These are phyloP conservation scores for Sedum album DNA, from an alignment of 164 flowering plant genomes.

Conservation along the genomic window DNA sequence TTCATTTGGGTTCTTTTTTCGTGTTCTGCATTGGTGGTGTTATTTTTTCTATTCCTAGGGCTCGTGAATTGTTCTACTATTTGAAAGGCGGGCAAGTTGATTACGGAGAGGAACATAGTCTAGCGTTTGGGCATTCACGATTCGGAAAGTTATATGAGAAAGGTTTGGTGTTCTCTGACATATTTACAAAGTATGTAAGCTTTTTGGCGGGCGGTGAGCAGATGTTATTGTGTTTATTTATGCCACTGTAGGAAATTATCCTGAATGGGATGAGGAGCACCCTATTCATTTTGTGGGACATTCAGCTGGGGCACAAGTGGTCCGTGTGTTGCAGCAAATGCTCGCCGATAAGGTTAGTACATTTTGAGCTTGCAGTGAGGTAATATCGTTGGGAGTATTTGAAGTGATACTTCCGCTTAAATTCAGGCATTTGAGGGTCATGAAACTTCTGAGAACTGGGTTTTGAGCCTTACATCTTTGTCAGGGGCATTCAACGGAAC, in stretches of 20 bases:
- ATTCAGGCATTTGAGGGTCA: slow-evolving; percentile 74
- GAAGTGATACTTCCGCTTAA: background rate
- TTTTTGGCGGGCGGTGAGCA: too few species aligned
- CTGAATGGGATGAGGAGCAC: slow-evolving; percentile 93
- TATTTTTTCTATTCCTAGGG: slow-evolving; percentile 39
- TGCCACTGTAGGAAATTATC: slow-evolving; percentile 52
- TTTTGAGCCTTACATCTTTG: slow-evolving; percentile 80
- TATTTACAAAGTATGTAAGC: background rate
- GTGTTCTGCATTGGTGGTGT: too few species aligned
- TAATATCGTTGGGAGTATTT: too few species aligned
- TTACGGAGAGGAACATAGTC: slow-evolving; percentile 93
- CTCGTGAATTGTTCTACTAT: slow-evolving; percentile 87
- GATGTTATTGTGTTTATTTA: background rate
- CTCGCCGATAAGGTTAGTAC: slow-evolving; percentile 81
- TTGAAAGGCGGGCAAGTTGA: slow-evolving; percentile 95
- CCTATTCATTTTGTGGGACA: slow-evolving; percentile 98
- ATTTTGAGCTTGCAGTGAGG: background rate
- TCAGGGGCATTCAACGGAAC: slow-evolving; percentile 97
- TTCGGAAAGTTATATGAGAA: slow-evolving; percentile 71
- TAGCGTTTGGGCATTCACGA: slow-evolving; percentile 66
- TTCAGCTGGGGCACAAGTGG: slow-evolving; percentile 97
- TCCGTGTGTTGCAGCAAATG: slow-evolving; percentile 95
- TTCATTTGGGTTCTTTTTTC: too few species aligned
- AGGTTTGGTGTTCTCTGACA: slow-evolving; percentile 18
- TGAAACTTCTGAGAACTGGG: slow-evolving; percentile 83